Percentiles rank a stretch among this genome's conserved stretches.
Conservation (phyloP, 116 monocot species). For the Zostera marina region DNA sequence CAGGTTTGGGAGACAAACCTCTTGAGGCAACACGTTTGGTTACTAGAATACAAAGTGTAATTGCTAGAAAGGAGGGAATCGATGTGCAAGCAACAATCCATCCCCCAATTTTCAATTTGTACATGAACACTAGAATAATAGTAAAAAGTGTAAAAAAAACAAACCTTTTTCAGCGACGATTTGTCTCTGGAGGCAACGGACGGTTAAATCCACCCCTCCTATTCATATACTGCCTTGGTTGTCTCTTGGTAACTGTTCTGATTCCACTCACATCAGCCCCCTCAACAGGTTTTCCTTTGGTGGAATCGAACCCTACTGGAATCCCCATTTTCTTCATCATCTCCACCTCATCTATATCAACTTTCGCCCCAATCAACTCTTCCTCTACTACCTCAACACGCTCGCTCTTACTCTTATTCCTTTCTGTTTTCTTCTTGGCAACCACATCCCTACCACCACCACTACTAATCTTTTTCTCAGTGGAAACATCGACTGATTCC, state of each 20-base stretch:
- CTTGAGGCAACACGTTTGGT: no score
- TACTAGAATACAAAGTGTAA: no score
- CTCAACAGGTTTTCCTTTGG: conserved; percentile 81
- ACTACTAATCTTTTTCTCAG: conserved; percentile 8
- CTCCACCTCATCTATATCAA: conserved; percentile 67
- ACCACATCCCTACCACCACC: conserved; percentile 11
- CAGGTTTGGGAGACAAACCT: no score
- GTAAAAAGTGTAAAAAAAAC: not conserved
- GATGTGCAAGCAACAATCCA: no score
- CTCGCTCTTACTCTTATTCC: not conserved
- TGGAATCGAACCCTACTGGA: conserved; percentile 83
- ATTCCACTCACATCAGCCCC: conserved; percentile 76
- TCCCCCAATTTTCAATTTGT: no score
- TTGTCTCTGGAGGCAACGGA: conserved; percentile 59
- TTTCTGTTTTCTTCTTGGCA: conserved; percentile 6
- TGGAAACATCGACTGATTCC: conserved; percentile 16
- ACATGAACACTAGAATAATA: not conserved
- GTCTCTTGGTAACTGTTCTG: conserved; percentile 68
- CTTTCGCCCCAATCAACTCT: conserved; percentile 14
- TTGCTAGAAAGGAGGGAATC: no score
- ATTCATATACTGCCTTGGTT: conserved; percentile 99
- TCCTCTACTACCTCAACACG: conserved; percentile 1
- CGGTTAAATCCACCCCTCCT: conserved; percentile 94
- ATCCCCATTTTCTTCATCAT: conserved; percentile 98
- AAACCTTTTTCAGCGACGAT: conserved; percentile 23